Conservation (phyloP, 495 filamentous ascomycete genomes). For the Lasiosphaeria ovina region DNA sequence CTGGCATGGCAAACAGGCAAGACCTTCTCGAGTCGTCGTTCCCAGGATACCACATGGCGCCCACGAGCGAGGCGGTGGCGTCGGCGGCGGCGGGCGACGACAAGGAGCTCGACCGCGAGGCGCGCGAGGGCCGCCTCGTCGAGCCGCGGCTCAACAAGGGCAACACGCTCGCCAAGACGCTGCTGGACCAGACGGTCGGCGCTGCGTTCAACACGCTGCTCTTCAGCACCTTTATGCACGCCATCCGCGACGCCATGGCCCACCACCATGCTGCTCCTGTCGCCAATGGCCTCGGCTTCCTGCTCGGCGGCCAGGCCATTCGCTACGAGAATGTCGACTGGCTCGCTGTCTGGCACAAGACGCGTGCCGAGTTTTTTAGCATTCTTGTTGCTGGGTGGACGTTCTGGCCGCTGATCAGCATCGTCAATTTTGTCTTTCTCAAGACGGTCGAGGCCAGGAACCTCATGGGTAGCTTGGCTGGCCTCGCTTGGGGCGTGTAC, state of each 20-base stretch:
- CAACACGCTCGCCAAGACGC: constrained; percentile 78
- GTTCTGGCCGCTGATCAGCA: constrained; percentile 80
- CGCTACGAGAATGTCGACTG: constrained; percentile 35
- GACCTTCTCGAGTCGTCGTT: constrained; percentile 51
- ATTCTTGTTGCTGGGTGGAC: constrained; percentile 73
- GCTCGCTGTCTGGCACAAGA: constrained; percentile 29
- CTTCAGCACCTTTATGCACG: constrained; percentile 56
- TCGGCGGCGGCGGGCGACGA: constrained; percentile 42
- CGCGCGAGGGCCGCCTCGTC: constrained; percentile 38
- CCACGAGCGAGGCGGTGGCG: constrained; percentile 33
- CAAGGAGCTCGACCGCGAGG: constrained; percentile 42
- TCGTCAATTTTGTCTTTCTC: constrained; percentile 76
- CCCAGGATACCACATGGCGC: constrained; percentile 40
- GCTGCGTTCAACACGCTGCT: constrained; percentile 73
- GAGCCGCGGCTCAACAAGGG: constrained; percentile 56
- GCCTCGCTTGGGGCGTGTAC: constrained; percentile 84
- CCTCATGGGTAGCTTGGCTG: constrained; percentile 74
- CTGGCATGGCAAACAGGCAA: constrained; percentile 35
- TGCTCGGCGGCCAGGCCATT: constrained; percentile 26
- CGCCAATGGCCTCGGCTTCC: constrained; percentile 22
- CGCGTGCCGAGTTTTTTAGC: constrained; percentile 60
- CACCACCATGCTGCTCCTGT: constrained; percentile 16
- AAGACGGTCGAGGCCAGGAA: constrained; percentile 69
- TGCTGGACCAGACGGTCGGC: constrained; percentile 78
- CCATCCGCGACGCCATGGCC: constrained; percentile 39